These are phyloP conservation scores for Pterocarpus santalinus DNA, from an alignment of 306 rosid species.

Conservation along the genomic window DNA sequence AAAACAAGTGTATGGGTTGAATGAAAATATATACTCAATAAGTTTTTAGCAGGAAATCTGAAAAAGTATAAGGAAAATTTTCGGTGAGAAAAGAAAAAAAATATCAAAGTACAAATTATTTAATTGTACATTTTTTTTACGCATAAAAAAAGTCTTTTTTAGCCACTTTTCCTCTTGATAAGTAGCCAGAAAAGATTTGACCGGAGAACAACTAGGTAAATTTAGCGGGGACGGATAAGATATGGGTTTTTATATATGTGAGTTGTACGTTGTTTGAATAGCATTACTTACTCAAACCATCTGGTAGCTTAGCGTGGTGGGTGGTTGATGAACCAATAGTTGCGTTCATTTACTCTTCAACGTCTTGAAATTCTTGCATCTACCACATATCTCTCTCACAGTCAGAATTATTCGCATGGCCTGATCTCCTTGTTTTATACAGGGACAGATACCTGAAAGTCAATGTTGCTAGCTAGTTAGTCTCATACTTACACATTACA, in stretches of 20 bases:
- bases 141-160: too few species aligned
- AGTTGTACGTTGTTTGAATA: too few species aligned
- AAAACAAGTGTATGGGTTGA: not conserved
- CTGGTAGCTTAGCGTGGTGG: not conserved
- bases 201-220: too few species aligned
- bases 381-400: conserved; percentile 16
- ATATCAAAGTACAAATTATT: too few species aligned
- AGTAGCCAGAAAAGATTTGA: too few species aligned
- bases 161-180: too few species aligned
- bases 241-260: too few species aligned
- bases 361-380: conserved; percentile 35
- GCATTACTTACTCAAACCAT: too few species aligned
- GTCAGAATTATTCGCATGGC: not conserved
- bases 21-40: not conserved
- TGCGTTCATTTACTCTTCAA: conserved; percentile 48
- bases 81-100: too few species aligned
- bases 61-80: too few species aligned
- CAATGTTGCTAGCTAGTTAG: conserved; percentile 39
- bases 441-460: conserved; percentile 46
- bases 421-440: not conserved
- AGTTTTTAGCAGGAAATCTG: not conserved
- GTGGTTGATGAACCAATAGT: conserved; percentile 1
- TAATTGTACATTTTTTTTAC: too few species aligned
- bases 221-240: too few species aligned
- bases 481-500: not conserved